phyloP scores from a whole-genome alignment of 2,329 filamentous ascomycete genomes.

The Aotearoamyces nothofagi region DNA sequence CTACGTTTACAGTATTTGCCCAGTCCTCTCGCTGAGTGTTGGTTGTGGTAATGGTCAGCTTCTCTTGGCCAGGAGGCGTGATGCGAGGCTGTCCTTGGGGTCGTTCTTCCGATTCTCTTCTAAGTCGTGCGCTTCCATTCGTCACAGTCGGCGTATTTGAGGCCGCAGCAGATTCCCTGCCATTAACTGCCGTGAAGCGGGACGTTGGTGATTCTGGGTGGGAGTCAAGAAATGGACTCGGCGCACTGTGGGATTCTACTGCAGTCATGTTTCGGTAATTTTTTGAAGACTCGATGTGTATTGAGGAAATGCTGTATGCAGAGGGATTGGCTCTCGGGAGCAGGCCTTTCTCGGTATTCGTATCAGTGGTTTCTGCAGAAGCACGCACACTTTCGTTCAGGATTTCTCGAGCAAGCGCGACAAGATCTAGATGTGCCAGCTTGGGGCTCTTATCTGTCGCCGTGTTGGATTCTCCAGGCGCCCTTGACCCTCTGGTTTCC shows the following conservation, averaged over 20 bases:
- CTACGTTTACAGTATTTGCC: constrained; percentile 12
- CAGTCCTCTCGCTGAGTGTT: constrained; percentile 16
- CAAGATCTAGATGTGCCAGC: constrained; percentile 2
- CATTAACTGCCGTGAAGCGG: constrained; percentile 21
- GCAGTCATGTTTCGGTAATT: constrained; percentile 4
- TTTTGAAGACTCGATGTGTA: constrained; percentile 6
- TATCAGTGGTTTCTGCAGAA: background rate
- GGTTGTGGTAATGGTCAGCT: constrained; percentile 16
- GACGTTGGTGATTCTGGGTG: constrained; percentile 15
- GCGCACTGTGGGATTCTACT: constrained; percentile 3
- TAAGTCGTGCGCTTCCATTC: constrained; percentile 10
- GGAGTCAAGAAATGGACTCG: constrained; percentile 2
- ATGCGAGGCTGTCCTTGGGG: constrained; percentile 16
- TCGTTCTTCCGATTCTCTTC: constrained; percentile 17
- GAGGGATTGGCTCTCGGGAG: background rate
- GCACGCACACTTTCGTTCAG: constrained; percentile 1
- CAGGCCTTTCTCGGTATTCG: background rate
- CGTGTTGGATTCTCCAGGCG: constrained; percentile 3
- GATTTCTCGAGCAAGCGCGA: constrained; percentile 3
- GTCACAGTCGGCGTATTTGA: constrained; percentile 4
- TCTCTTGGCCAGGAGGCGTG: constrained; percentile 18
- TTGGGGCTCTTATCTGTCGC: constrained; percentile 3
- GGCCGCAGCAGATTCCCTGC: constrained; percentile 10
- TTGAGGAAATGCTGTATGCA: background rate
- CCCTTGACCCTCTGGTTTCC: constrained; percentile 1